Conservation (phyloP, 75 land plant genomes). For the Pinus albicaulis region DNA sequence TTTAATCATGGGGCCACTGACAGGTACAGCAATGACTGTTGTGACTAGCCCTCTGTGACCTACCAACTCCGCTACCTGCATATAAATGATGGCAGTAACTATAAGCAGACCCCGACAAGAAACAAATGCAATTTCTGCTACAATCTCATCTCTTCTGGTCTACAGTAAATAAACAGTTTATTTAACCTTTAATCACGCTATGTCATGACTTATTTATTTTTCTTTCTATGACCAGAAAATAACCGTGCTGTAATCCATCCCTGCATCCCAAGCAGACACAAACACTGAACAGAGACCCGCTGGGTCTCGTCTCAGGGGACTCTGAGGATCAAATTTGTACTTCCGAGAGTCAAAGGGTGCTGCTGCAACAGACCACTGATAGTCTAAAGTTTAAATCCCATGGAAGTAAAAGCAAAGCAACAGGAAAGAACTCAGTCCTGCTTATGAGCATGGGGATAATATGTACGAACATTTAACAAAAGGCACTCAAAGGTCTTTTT, state of each 20-base stretch:
- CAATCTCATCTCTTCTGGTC: neutral
- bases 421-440: conserved; percentile 1
- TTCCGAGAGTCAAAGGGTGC: neutral
- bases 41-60: conserved; percentile 86
- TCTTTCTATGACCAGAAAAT: too few species aligned
- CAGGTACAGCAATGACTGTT: conserved; percentile 59
- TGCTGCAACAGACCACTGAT: neutral
- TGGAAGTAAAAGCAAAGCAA: neutral
- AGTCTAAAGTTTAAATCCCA: neutral
- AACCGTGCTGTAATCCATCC: too few species aligned
- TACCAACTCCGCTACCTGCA: conserved; percentile 52
- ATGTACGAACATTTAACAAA: neutral
- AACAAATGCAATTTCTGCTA: neutral
- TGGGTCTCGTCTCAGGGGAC: too few species aligned
- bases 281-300: too few species aligned
- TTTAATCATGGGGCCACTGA: conserved; percentile 18
- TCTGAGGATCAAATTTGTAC: too few species aligned
- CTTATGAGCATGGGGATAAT: neutral
- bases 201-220: too few species aligned
- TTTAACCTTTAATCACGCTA: too few species aligned
- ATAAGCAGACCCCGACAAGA: neutral
- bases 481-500: neutral
- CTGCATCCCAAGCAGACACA: too few species aligned
- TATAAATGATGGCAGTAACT: neutral
- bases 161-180: too few species aligned